Evolutionary conservation across 495 filamentous ascomycete species (phyloP), one percentile per base, ranked within the genome.

Genomic region (Talaromyces trachyspermus): DNA sequence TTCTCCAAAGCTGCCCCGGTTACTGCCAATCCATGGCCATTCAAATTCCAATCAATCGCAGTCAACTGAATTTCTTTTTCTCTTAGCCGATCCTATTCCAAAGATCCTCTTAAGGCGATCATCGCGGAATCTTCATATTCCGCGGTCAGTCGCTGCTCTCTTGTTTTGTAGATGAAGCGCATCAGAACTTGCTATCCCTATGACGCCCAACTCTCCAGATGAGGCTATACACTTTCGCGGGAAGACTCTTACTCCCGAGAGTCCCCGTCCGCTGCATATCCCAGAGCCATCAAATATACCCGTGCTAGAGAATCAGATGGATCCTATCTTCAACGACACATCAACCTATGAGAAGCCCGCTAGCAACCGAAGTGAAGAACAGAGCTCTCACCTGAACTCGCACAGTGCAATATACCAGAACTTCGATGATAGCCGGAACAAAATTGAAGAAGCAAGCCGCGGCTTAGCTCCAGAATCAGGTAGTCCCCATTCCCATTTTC

Each of bases 221-320:
- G 78, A 85, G 70, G 74, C 77, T 55, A 72, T 78, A 64, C 75
- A 82, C 57, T 80, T 79, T 58, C 79, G 77, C 54, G 77, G 79
- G 65, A 79, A 83, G 69, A 77, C 78, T 46, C 64, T 85, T 60
- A 84, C 82, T 62, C 84, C 84, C 54, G 77, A 85, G 55, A 85
- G 81, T 59, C 84, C 84, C 48, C 77, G 81, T 49, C 84, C 84
- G 47, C 54, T 86, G 53, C 80, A 86, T 62, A 71, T 82, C 55
- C 77, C 84, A 53, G 78, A 83, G 54, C 80, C 83, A 32, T 71
- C 81, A 49, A 85, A 79, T 54, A 83, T 86, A 42, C 81, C 84
- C 15, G 76, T 86, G 44, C 75, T 87, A 49, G 71, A 83, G 54
- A 82, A 83, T 54, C 81, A 85, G 63, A 86, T 79, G 74, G 82